These are phyloP conservation scores for Salvia rosmarinus DNA, from an alignment of 257 asterid genomes.

Conservation along the genomic window DNA sequence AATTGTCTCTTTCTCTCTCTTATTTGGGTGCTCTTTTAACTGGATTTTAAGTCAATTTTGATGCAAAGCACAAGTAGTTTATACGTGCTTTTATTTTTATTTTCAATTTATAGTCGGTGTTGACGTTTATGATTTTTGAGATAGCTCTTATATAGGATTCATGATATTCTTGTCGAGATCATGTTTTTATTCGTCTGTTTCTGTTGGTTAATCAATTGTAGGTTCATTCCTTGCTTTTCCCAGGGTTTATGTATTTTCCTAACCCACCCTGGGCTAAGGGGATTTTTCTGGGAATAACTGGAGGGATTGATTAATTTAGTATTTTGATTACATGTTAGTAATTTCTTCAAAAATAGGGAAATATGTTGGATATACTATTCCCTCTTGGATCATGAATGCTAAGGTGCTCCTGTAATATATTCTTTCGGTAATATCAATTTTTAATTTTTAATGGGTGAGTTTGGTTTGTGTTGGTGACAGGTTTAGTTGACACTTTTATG, in stretches of 20 bases:
- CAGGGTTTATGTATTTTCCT: background rate
- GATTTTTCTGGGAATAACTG: conserved; percentile 7
- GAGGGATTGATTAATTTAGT: conserved; percentile 2
- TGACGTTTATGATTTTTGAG: background rate
- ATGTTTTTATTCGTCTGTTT: conserved; percentile 16
- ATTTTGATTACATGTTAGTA: background rate
- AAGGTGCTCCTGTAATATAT: background rate
- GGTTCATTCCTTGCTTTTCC: background rate
- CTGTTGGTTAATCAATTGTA: conserved; percentile 23
- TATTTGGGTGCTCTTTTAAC: background rate
- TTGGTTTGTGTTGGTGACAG: background rate
- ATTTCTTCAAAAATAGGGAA: conserved; percentile 2
- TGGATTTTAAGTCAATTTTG: conserved; percentile 14
- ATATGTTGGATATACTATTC: background rate
- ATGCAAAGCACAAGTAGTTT: conserved; percentile 4
- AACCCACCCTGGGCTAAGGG: background rate
- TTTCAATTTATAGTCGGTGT: background rate
- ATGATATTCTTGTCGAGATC: conserved; percentile 21
- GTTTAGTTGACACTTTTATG: background rate
- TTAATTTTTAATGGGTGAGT: background rate
- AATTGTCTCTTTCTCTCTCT: background rate
- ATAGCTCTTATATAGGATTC: background rate
- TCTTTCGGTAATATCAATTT: background rate
- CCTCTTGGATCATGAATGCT: conserved; percentile 3
- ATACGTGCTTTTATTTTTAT: background rate